Evolutionary conservation across 202 grass and related monocot species (phyloP), one percentile per base, ranked within the genome.

Genomic region (Carex sylvatica): DNA sequence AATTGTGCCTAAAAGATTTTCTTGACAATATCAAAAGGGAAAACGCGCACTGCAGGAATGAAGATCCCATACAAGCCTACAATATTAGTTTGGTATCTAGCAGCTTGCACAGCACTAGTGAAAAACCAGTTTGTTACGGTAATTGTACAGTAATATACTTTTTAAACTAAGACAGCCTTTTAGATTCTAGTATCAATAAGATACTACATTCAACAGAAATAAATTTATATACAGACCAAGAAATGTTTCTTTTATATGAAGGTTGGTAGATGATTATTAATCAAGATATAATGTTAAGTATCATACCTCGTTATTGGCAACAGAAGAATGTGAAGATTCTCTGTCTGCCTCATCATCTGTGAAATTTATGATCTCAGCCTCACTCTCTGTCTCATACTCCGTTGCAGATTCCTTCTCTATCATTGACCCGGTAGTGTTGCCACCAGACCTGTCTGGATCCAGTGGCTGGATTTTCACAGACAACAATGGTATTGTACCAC

Each of bases 261-360:
- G 18, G 9, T 70, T 44, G 67, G 36, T 42, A 20, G 36, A 19
- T 2, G 7, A 60, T 60, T 60, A 60, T 60, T 60, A 63, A 63
- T 26, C 22, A 26, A 24, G 60, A 8, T 52, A 73, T 26, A 73
- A 13, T 24, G 4, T 6, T 49, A 35, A 35, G 24, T 35, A 35
- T 35, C 73, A 58, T 28, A 77, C 73, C 73, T 77, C 73, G 58
- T 77, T 77, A 61, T 79, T 84, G 86, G 79, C 83, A 4, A 85
- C 65, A 60, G 68, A 81, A 42, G 90, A 86, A 14, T 65, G 67
- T 68, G 83, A 87, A 18, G 89, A 88, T 83, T 85, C 71, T 83
- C 85, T 71, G 51, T 93, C 92, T 2, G 87, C 84, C 23, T 95
- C 94, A 51, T 97, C 95, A 91, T 98, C 95, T 66, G 95, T 91